Evolutionary conservation across 306 rosid species (phyloP), one percentile per base, ranked within the genome.

Genomic region (Glycine tomentella): DNA sequence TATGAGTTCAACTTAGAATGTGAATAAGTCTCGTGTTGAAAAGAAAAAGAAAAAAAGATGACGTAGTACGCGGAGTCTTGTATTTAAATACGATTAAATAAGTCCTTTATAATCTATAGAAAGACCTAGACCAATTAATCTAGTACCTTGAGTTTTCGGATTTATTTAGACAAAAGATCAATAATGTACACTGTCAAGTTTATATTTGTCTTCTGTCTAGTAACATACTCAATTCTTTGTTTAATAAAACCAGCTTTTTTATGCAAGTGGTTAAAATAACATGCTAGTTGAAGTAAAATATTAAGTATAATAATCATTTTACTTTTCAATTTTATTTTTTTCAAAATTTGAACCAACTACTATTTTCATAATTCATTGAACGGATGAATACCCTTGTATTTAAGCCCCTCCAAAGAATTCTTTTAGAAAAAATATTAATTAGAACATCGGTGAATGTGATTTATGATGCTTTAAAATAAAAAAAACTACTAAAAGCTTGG

Each of bases 401-500:
- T 67, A 42, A 66, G 57, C 17, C 17, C 16, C 14, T 49, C n/a
- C 7, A 52, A 52, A 50, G 15, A 50, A 11, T 50, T 50, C 3
- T 50, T 50, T 10, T 52, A 5, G 16, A 4, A 14, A 52, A 14
- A 14, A 52, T 0, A 7, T 13, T 52, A 52, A 52, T 52, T 52
- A 52, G 0, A 14, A 15, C 10, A 10, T 15, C 16, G 34, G 63
- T 16, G 65, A 58, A 58, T 8, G 65, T 8, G 65, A 58, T 58
- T 17, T 57, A 17, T 17, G 34, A 57, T 16, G 64, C 12, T 16
- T 17, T 57, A 57, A 79, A 72, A 36, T 42, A 42, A 6, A 46
- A 48, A 36, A 36, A 36, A 36, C 4, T 36, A 36, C 40, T 36
- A 3, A 36, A 79, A 78, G 74, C 72, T 78, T 82, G 14, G 15